Conservation (phyloP, 2,329 filamentous ascomycete genomes). For the Trichoderma gracile region DNA sequence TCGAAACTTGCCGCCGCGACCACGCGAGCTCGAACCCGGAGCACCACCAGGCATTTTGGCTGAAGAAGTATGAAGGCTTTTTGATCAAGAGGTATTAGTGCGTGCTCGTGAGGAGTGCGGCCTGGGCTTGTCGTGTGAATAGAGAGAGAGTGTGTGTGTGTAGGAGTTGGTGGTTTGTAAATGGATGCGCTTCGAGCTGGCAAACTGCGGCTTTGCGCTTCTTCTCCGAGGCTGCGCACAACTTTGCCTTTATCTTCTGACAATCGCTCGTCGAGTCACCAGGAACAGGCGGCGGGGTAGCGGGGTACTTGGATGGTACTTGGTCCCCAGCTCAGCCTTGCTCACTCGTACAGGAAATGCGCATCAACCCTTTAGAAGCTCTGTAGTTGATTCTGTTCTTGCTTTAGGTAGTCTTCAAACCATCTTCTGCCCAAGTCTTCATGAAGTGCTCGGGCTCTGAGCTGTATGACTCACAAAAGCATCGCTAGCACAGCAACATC, state of each 20-base stretch:
- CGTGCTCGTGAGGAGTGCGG: too few species aligned
- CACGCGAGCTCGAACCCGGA: slow-evolving; percentile 60
- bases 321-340: slow-evolving; percentile 15
- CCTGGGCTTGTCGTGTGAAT: background rate
- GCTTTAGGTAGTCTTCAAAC: too few species aligned
- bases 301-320: slow-evolving; percentile 35
- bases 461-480: background rate
- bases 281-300: slow-evolving; percentile 40
- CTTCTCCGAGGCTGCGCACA: background rate
- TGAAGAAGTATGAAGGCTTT: too few species aligned
- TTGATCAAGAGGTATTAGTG: too few species aligned
- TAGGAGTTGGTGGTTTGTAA: background rate
- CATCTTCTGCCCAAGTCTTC: background rate
- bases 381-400: background rate
- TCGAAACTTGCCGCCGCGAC: slow-evolving; percentile 89
- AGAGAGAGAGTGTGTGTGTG: background rate
- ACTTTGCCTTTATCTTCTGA: background rate
- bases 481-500: too few species aligned
- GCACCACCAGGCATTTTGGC: slow-evolving; percentile 49
- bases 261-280: slow-evolving; percentile 20
- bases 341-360: background rate
- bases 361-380: background rate
- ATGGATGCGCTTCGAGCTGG: background rate
- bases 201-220: background rate
- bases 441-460: background rate